Percentiles rank a stretch among this genome's conserved stretches.
Evolutionary conservation across 2,329 filamentous ascomycete genomes (phyloP).

Genomic region (Penicillium italicum): DNA sequence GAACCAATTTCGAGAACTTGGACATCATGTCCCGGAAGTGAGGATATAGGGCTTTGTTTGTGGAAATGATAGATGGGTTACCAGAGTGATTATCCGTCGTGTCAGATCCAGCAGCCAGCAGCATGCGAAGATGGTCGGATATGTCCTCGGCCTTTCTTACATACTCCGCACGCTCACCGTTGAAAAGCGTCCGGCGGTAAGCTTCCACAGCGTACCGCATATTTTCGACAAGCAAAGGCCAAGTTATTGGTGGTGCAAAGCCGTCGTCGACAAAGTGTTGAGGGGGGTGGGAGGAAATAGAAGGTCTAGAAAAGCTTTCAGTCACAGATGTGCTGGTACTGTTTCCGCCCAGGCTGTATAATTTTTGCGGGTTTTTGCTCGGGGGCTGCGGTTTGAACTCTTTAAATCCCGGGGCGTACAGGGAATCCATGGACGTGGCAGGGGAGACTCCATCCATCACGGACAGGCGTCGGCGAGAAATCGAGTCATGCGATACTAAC

Average conservation of each 20-base stretch:
- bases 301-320: conserved; percentile 46
- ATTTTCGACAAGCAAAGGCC: conserved; percentile 84
- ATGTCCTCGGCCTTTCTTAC: conserved; percentile 96
- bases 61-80: conserved; percentile 98
- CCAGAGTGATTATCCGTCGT: conserved; percentile 99
- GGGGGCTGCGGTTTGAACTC: conserved; percentile 45
- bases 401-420: conserved; percentile 64
- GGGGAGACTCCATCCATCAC: conserved; percentile 72
- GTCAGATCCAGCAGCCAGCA: conserved; percentile 92
- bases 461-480: conserved; percentile 64
- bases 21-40: conserved; percentile 99
- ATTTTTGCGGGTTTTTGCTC: conserved; percentile 20
- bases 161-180: conserved; percentile 80
- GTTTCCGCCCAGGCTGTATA: conserved; percentile 43
- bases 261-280: conserved; percentile 88
- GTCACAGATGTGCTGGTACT: conserved; percentile 55
- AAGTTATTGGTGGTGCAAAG: conserved; percentile 74
- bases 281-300: conserved; percentile 56
- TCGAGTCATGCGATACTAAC: conserved; percentile 64
- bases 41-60: conserved; percentile 93
- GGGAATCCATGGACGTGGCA: conserved; percentile 86
- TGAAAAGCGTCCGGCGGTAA: conserved; percentile 85
- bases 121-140: conserved; percentile 86
- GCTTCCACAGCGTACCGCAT: conserved; percentile 88
- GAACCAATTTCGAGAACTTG: conserved; percentile 96